Evolutionary conservation across 129 eudicot genomes (phyloP).

Genomic region (Escallonia herrerae): DNA sequence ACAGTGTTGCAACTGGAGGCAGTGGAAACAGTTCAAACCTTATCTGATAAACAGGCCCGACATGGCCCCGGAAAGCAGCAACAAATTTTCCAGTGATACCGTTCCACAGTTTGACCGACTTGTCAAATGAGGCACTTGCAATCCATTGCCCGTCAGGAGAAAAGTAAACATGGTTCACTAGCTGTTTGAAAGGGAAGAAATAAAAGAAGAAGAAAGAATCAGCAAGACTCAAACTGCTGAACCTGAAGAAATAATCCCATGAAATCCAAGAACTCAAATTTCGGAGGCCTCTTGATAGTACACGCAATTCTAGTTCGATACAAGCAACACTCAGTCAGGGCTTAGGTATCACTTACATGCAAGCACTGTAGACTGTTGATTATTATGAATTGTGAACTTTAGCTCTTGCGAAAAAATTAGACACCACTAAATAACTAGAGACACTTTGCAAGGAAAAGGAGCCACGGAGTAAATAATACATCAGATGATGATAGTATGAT

Average conservation of each 20-base stretch:
- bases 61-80: constrained; percentile 93
- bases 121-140: constrained; percentile 99
- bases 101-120: constrained; percentile 94
- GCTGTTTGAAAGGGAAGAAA: constrained; percentile 35
- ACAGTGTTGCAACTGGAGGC: background rate
- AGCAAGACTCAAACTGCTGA: too few species aligned
- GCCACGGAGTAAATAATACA: too few species aligned
- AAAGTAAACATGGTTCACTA: constrained; percentile 95
- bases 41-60: constrained; percentile 97
- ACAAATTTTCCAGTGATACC: constrained; percentile 87
- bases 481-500: too few species aligned
- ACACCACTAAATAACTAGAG: too few species aligned
- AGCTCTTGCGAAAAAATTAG: too few species aligned
- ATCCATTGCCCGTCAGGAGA: constrained; percentile 99
- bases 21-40: constrained; percentile 36
- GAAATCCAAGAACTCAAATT: background rate
- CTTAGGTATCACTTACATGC: background rate
- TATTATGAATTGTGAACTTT: too few species aligned
- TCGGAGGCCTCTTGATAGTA: background rate
- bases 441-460: too few species aligned
- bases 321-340: background rate
- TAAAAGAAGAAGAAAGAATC: background rate
- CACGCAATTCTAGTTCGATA: background rate
- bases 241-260: background rate
- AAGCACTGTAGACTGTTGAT: too few species aligned